Percentiles rank a stretch among this genome's conserved stretches.
These are phyloP conservation scores for Syzygium jambos DNA, from an alignment of 345 rosid species.

Conservation along the genomic window DNA sequence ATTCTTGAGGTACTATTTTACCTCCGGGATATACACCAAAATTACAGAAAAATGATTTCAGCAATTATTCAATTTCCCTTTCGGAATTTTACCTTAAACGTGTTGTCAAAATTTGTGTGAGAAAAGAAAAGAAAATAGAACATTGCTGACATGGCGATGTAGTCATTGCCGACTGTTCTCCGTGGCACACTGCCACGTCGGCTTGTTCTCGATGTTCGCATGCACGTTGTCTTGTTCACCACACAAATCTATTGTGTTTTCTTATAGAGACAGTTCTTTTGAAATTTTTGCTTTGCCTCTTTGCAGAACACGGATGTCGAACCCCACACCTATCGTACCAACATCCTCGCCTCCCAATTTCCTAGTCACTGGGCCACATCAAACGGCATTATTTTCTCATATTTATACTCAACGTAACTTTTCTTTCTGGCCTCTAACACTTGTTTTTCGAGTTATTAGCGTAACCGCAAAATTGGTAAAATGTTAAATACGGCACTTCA, in stretches of 20 bases:
- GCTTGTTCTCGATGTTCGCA: neutral
- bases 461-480: neutral
- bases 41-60: neutral
- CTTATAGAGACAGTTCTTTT: too few species aligned
- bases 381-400: neutral
- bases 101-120: too few species aligned
- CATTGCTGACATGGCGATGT: too few species aligned
- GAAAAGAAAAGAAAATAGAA: neutral
- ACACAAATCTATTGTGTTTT: neutral
- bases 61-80: neutral
- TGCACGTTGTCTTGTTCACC: neutral
- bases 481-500: neutral
- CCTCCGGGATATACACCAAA: accelerated
- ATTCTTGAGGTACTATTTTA: too few species aligned
- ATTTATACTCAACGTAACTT: neutral
- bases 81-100: neutral
- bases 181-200: neutral
- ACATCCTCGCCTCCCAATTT: neutral
- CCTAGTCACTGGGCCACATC: neutral
- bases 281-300: too few species aligned
- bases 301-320: too few species aligned
- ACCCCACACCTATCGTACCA: neutral
- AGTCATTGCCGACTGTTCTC: too few species aligned
- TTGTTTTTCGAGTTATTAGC: neutral
- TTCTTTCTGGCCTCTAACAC: neutral